phyloP scores from a whole-genome alignment of 176 grass and related monocot genomes.

The Raddia distichophylla region DNA sequence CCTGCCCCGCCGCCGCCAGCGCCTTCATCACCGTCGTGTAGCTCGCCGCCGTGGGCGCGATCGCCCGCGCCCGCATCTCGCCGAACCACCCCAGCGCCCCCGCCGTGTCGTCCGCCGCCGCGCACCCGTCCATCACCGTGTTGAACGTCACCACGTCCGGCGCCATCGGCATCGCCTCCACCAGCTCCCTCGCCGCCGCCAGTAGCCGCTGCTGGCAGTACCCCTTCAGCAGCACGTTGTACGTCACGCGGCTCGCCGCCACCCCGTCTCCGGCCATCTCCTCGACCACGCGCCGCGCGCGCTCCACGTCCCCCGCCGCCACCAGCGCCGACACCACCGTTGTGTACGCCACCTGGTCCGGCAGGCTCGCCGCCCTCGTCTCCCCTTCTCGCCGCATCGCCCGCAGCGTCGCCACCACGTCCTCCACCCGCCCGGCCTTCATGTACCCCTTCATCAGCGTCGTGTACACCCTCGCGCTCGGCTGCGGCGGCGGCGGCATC shows the following conservation, averaged over 20 bases:
- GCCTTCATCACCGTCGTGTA: conserved; percentile 97
- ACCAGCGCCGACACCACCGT: conserved; percentile 74
- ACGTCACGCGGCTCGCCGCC: conserved; percentile 67
- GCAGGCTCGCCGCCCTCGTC: conserved; percentile 55
- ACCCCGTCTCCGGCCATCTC: conserved; percentile 66
- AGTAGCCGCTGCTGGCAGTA: conserved; percentile 83
- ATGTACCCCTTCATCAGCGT: conserved; percentile 97
- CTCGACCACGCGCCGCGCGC: conserved; percentile 54
- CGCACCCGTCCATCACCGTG: conserved; percentile 90
- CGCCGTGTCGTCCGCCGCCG: conserved; percentile 65
- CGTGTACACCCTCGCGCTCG: conserved; percentile 67
- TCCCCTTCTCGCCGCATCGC: conserved; percentile 67
- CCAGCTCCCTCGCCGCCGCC: conserved; percentile 56
- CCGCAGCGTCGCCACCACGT: conserved; percentile 62
- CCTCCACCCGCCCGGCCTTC: conserved; percentile 74
- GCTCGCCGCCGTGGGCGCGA: conserved; percentile 77
- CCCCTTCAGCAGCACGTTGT: conserved; percentile 93
- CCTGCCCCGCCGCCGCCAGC: conserved; percentile 74
- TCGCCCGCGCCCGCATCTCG: conserved; percentile 73
- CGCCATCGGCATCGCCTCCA: conserved; percentile 42
- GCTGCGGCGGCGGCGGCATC: too few relatives aligned
- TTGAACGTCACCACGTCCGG: conserved; percentile 87
- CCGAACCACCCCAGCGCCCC: conserved; percentile 76
- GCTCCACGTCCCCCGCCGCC: conserved; percentile 55
- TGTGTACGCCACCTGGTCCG: conserved; percentile 79